Percentiles rank a stretch among this genome's conserved stretches.
These are phyloP conservation scores for Rhypophila decipiens DNA, from an alignment of 495 filamentous ascomycete species.

Conservation along the genomic window DNA sequence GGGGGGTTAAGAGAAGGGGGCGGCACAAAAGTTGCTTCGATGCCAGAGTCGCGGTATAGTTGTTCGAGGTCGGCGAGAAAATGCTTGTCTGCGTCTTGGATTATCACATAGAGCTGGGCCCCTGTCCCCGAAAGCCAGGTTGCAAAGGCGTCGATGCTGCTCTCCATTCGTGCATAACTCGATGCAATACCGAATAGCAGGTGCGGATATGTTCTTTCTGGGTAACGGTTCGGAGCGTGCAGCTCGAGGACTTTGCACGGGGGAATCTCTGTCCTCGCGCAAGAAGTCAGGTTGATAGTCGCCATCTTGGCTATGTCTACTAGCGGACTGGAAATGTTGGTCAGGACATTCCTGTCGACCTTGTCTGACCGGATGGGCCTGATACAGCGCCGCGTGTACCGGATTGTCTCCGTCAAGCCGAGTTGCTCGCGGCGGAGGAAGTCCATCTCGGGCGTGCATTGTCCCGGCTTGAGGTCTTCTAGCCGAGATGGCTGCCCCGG, in stretches of 20 bases:
- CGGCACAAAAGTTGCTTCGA: constrained; percentile 50
- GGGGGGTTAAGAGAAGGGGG: constrained; percentile 34
- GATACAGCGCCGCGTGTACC: constrained; percentile 34
- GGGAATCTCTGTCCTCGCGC: constrained; percentile 11
- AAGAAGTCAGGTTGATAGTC: constrained; percentile 25
- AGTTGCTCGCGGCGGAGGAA: constrained; percentile 21
- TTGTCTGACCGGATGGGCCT: constrained; percentile 19
- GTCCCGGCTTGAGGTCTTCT: constrained; percentile 3
- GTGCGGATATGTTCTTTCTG: constrained; percentile 21
- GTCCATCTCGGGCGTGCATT: constrained; percentile 15
- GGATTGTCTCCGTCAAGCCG: constrained; percentile 27
- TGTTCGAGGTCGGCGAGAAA: constrained; percentile 20
- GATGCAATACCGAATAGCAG: constrained; percentile 55
- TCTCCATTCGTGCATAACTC: constrained; percentile 46
- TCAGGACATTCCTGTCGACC: constrained; percentile 21
- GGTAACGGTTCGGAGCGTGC: constrained; percentile 26
- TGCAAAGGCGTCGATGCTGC: constrained; percentile 48
- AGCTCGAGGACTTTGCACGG: constrained; percentile 25
- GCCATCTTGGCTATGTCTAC: constrained; percentile 13
- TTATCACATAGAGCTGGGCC: constrained; percentile 49
- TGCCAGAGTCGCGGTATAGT: constrained; percentile 31
- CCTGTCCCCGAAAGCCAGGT: constrained; percentile 57
- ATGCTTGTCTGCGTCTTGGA: constrained; percentile 40
- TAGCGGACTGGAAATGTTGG: constrained; percentile 27
- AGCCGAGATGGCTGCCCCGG: too few species aligned